phyloP scores from a whole-genome alignment of 306 rosid genomes.

The Quercus berberidifolia region DNA sequence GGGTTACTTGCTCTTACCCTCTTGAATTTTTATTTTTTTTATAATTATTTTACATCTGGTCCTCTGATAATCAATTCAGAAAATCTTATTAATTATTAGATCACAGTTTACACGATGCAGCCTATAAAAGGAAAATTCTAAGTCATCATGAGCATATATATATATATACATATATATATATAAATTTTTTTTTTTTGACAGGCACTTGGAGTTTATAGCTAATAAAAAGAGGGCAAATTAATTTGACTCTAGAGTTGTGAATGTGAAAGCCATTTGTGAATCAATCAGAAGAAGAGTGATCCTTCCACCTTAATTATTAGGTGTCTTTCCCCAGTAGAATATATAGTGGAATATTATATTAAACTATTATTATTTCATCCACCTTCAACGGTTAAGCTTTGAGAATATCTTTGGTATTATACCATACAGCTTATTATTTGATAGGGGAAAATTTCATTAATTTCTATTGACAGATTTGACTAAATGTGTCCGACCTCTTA shows the following conservation, averaged over 20 bases:
- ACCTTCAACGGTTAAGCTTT: slow-evolving; percentile 38
- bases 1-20: neutral
- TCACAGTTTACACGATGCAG: neutral
- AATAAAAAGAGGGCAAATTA: neutral
- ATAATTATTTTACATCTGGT: neutral
- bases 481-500: too few relatives aligned
- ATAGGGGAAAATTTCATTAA: too few relatives aligned
- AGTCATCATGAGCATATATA: neutral
- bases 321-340: neutral
- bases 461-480: too few relatives aligned
- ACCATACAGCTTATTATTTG: neutral
- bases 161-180: too few relatives aligned
- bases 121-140: neutral
- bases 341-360: neutral
- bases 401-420: neutral
- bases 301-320: slow-evolving; percentile 15
- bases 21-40: too few relatives aligned
- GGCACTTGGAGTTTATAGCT: slow-evolving; percentile 14
- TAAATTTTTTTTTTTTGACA: neutral
- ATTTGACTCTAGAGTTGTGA: neutral
- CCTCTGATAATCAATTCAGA: neutral
- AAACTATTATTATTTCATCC: slow-evolving; percentile 30
- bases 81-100: neutral
- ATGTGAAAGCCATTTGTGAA: slow-evolving; percentile 23
- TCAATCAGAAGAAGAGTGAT: slow-evolving; percentile 1